Evolutionary conservation across 2,329 filamentous ascomycete species (phyloP), one percentile per base, ranked within the genome.

Genomic region (Ambrosiella xylebori): DNA sequence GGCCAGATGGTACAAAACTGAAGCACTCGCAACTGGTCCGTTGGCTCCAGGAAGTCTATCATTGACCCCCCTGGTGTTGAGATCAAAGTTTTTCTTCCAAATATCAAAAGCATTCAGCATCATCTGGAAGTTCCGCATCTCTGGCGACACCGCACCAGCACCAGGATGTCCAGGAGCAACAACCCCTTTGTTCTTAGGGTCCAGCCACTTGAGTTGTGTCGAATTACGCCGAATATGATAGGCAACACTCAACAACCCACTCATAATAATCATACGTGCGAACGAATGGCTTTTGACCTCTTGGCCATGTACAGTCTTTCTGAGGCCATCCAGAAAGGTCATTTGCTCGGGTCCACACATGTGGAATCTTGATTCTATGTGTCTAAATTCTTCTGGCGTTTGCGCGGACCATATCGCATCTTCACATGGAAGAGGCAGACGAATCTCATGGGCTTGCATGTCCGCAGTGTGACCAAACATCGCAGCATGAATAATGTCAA

Each of bases 221-320:
- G 95, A 88, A 64, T 87, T 79, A 69, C 90, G 87, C 63, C 86
- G 88, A 73, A 95, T 82, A 65, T 95, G 89, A 88, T 88, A 95
- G 61, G 85, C 89, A 4, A 95, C 86, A 63, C 86, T 93, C n/a
- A 95, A 73, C 40, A 96, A 72, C 0, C 90, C 89, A 1, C 86
- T 86, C 84, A 95, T 94, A 64, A 96, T 79, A 62, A 94, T 89
- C 64, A 88, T 93, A 54, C 89, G 81, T 1, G 89, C 89, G 66
- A 95, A 95, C 0, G 86, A 84, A 66, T 95, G 91, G 1, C 89
- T 95, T 57, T 82, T 81, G 13, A 95, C 88, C 53, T 81, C 81
- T 62, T 90, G 81, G 1, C 85, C 85, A 62, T 91, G 90, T 2
- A 96, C 73, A 0, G 87, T 91, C 59, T 82, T 81, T 70, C 93